A percentile compares a stretch with the other conserved stretches of the same genome.
Conservation (phyloP, 495 filamentous ascomycete genomes). For the Penicillium coffeae region DNA sequence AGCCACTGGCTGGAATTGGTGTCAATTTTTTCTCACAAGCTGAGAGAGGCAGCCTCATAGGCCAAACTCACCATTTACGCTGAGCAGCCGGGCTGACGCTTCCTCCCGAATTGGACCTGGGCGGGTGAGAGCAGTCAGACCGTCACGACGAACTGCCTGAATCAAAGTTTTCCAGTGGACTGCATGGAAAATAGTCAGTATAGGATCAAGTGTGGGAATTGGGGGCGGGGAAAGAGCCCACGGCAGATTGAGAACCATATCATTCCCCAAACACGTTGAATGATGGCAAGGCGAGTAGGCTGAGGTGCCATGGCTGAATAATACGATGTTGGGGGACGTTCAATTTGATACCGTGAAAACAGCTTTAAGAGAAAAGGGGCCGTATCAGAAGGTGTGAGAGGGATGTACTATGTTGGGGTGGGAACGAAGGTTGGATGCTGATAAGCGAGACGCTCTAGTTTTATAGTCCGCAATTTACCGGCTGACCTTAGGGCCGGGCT, state of each 20-base stretch:
- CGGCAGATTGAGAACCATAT: slow-evolving; percentile 21
- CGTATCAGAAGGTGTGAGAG: background rate
- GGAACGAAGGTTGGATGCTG: background rate
- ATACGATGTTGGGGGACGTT: no score
- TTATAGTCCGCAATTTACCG: background rate
- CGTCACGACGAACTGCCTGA: slow-evolving; percentile 17
- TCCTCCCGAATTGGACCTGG: slow-evolving; percentile 16
- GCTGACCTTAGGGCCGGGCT: background rate
- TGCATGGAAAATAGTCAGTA: slow-evolving; percentile 1
- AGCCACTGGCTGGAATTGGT: slow-evolving; percentile 14
- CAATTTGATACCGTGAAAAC: no score
- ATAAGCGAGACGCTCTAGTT: background rate
- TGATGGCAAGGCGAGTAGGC: slow-evolving; percentile 11
- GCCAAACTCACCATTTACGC: slow-evolving; percentile 13
- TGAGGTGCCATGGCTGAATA: slow-evolving; percentile 4
- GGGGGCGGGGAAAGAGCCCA: slow-evolving; percentile 1
- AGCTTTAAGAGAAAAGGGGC: no score
- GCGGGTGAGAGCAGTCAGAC: slow-evolving; percentile 12
- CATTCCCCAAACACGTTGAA: slow-evolving; percentile 14
- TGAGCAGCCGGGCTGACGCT: slow-evolving; percentile 20
- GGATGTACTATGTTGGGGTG: background rate
- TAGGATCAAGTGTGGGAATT: background rate
- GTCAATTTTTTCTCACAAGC: slow-evolving; percentile 3
- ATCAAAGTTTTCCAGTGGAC: slow-evolving; percentile 22
- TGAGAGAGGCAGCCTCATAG: no score